These are phyloP conservation scores for Citrullus amarus DNA, from an alignment of 306 rosid species.

Conservation along the genomic window DNA sequence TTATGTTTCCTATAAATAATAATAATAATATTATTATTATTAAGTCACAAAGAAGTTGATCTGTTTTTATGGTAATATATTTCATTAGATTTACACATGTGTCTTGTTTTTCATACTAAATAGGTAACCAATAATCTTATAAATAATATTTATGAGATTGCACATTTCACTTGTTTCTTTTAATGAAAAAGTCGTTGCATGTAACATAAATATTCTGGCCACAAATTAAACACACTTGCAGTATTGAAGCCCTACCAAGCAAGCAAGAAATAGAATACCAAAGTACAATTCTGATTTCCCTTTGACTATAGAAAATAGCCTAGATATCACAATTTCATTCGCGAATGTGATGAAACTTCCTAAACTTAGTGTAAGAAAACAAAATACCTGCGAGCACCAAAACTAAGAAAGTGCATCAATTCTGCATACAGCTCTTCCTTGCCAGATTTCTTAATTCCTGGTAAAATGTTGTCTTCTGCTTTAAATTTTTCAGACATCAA, in stretches of 20 bases:
- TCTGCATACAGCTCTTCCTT: constrained; percentile 85
- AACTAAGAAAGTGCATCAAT: constrained; percentile 64
- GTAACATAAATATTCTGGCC: not conserved
- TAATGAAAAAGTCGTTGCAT: not conserved
- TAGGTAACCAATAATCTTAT: not conserved
- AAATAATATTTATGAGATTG: no score
- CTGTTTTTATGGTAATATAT: not conserved
- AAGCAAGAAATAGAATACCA: not conserved
- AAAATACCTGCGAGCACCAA: constrained; percentile 55
- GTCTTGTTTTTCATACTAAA: not conserved
- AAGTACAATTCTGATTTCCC: not conserved
- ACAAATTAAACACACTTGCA: not conserved
- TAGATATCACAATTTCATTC: not conserved
- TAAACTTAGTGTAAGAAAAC: not conserved
- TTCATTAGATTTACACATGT: not conserved
- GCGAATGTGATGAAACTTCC: not conserved
- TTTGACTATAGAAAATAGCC: not conserved
- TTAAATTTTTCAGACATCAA: constrained; percentile 49
- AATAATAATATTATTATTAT: no score
- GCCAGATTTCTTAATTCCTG: constrained; percentile 69
- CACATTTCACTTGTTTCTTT: no score
- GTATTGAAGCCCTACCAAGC: not conserved
- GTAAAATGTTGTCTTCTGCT: constrained; percentile 45
- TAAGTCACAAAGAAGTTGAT: not conserved
- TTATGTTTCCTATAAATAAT: not conserved